phyloP scores from a whole-genome alignment of 352 stramenopile genomes.

The Phytopythium mirpurense region DNA sequence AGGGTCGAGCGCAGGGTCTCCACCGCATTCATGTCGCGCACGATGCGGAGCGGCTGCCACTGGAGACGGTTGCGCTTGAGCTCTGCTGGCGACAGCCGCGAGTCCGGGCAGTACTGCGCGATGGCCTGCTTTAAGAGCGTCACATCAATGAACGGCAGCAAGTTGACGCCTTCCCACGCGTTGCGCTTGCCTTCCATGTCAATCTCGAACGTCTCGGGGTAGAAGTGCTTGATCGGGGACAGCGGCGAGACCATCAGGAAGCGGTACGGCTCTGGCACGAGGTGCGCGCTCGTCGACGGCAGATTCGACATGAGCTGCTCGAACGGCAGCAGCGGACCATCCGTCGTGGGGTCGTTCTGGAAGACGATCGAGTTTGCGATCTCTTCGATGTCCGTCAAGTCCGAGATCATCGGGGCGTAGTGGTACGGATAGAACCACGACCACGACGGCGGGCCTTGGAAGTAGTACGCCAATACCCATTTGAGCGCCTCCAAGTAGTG shows the following conservation, averaged over 20 bases:
- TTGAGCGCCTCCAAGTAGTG: slow-evolving; percentile 77
- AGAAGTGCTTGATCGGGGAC: slow-evolving; percentile 96
- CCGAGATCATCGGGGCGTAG: slow-evolving; percentile 98
- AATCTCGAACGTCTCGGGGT: slow-evolving; percentile 81
- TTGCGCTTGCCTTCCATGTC: slow-evolving; percentile 91
- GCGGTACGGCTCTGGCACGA: slow-evolving; percentile 91
- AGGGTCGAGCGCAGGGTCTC: slow-evolving; percentile 68
- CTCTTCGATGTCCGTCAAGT: slow-evolving; percentile 91
- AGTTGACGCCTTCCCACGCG: slow-evolving; percentile 98
- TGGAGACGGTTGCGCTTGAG: slow-evolving; percentile 83
- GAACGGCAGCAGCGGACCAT: slow-evolving; percentile 90
- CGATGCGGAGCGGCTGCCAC: slow-evolving; percentile 72
- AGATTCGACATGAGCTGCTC: slow-evolving; percentile 98
- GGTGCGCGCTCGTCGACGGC: slow-evolving; percentile 91
- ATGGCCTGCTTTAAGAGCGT: slow-evolving; percentile 91
- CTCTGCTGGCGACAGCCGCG: slow-evolving; percentile 89
- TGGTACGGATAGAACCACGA: slow-evolving; percentile 99
- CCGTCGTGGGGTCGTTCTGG: slow-evolving; percentile 42
- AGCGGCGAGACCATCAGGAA: slow-evolving; percentile 95
- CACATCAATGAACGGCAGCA: slow-evolving; percentile 98
- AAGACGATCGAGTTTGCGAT: slow-evolving; percentile 71
- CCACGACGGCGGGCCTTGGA: slow-evolving; percentile 94
- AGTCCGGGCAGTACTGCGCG: slow-evolving; percentile 58
- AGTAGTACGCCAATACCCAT: slow-evolving; percentile 83
- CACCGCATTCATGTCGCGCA: slow-evolving; percentile 69